phyloP scores from a whole-genome alignment of 2,329 filamentous ascomycete genomes.

The Ophiostoma novo-ulmi region DNA sequence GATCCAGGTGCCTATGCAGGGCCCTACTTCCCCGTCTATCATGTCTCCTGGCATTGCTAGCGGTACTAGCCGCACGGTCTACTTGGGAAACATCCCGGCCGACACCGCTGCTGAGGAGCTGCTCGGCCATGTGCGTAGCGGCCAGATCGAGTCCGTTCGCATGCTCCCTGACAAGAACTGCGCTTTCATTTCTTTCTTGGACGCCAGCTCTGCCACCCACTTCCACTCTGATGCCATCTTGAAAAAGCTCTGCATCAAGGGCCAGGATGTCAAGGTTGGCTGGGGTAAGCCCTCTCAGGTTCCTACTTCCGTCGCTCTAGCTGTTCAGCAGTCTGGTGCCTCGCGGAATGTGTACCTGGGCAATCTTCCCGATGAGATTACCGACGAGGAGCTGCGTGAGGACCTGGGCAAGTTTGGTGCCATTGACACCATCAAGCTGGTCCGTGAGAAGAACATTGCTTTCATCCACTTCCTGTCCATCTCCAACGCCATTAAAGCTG shows the following conservation, averaged over 20 bases:
- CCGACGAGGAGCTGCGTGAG: slow-evolving; percentile 87
- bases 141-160: slow-evolving; percentile 97
- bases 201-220: slow-evolving; percentile 94
- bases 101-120: slow-evolving; percentile 97
- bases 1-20: slow-evolving; percentile 53
- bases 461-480: slow-evolving; percentile 98
- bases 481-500: slow-evolving; percentile 96
- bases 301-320: slow-evolving; percentile 92
- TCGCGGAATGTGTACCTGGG: slow-evolving; percentile 96
- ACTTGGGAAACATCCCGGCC: slow-evolving; percentile 95
- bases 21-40: slow-evolving; percentile 66
- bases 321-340: slow-evolving; percentile 93
- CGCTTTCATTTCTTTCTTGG: slow-evolving; percentile 97
- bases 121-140: slow-evolving; percentile 88
- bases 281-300: slow-evolving; percentile 99
- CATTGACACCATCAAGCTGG: slow-evolving; percentile 96
- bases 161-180: slow-evolving; percentile 98
- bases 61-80: slow-evolving; percentile 92
- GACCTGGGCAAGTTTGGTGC: slow-evolving; percentile 94
- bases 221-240: slow-evolving; percentile 99
- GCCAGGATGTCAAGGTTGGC: slow-evolving; percentile 98
- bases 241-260: slow-evolving; percentile 98
- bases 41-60: slow-evolving; percentile 76
- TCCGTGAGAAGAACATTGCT: slow-evolving; percentile 94
- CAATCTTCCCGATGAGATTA: slow-evolving; percentile 83